Base-by-base conservation (phyloP, 1,139 yeast genomes). In the Zygoascus meyerae region DNA sequence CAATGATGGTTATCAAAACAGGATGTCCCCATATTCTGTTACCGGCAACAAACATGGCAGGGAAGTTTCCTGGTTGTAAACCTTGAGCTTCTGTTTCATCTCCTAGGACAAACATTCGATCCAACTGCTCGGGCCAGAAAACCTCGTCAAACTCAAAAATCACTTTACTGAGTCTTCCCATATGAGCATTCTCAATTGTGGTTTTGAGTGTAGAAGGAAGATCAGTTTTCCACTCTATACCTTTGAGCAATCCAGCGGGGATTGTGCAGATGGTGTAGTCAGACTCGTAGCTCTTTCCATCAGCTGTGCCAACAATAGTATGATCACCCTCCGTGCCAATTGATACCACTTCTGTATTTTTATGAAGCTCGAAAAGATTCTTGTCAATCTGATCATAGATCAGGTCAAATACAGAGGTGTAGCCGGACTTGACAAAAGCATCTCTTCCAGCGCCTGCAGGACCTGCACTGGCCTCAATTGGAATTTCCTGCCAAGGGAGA, bases 161-260 rank as follows among this genome's bases (percentile, higher is more conserved):
- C 5, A 85, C 81, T 63, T 87, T 87, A 0, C 95, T 95, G 44
- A 87, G 66, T 0, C 85, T 77, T 0, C 87, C 90, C 62, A 79
- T 81, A 55, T 81, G 82, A 50, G 83, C 71, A 3, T 66, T 68
- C 1, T 66, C 53, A 7, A 85, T 62, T 0, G 86, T 72, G 0
- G 66, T 66, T 1, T 55, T 52, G 14, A 86, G 67, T 0, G 59
- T 53, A 1, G 40, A 9, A 0, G 92, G 89, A 17, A 86, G 66
- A 2, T 69, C 62, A 0, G 94, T 92, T 1, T 56, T 58, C 77
- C 89, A 84, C 4, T 41, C 40, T 7, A 29, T 40, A 10, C 31
- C 34, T 55, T 56, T 44, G 40, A 86, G 65, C 5, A 85, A 71
- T 45, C 89, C 81, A 51, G 81, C 83, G 0, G 95, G 95, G 12